Evolutionary conservation across 805 yeast species (phyloP), one percentile per base, ranked within the genome.

Genomic region (Ogataea neopini): DNA sequence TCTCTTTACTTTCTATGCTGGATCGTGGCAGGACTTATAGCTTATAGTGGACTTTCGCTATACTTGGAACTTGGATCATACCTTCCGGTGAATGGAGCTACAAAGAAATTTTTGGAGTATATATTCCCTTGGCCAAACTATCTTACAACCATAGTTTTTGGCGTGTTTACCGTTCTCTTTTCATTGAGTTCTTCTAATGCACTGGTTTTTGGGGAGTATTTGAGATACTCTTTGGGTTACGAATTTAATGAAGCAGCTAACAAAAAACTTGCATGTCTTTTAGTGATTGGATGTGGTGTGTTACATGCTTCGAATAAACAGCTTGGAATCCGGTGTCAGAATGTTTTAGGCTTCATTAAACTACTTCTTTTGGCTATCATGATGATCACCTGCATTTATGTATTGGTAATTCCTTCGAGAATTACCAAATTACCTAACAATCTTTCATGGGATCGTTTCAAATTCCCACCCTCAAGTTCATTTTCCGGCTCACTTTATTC

Each of bases 61-160:
- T 84, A 75, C 57, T 61, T 84, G 41, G 89, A 84, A 57, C 62
- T 83, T 45, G 88, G 89, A 0, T 76, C 85, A 3, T 72, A 80
- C 60, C 67, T 83, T n/a, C 88, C 88, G 0, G 69, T 83, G 46
- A 80, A 81, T 48, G 89, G 90, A 3, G 89, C 88, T 0, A 75
- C 83, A 5, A 84, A 84, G 57, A 80, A 77, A 15, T 84, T 83
- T 51, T 61, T 84, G 45, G 88, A 83, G 55, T 77, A 73, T 51
- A 76, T 83, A 10, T 84, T 80, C 58, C 75, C 76, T 13, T 71
- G 61, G 43, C 89, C 89, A 0, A 66, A 63, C 40, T 64, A 76
- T 56, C 52, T 76, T 44, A 66, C 72, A 3, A 68, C 74, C 15
- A 75, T 72, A 15, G 64, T 70, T 1, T 68, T 71, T 45, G 72